A percentile compares a stretch with the other conserved stretches of the same genome.
Evolutionary conservation across 2,329 filamentous ascomycete species (phyloP).

Genomic region (Hansfordia pulvinata): DNA sequence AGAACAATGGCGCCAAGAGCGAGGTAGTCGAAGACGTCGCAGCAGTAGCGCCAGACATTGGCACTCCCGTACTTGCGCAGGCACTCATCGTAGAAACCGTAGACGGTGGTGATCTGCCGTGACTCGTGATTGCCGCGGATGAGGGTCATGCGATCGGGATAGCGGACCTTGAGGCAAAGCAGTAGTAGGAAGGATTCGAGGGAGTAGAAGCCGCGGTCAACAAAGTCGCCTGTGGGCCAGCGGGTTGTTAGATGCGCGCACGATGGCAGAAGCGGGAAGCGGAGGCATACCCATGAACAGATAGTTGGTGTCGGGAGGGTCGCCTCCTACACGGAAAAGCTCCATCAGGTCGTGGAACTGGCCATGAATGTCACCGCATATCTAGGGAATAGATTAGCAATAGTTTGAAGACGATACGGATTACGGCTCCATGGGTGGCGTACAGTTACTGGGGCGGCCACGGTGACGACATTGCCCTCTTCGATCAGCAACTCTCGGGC

Average conservation of each 20-base stretch:
- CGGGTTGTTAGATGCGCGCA: slow-evolving; percentile 7
- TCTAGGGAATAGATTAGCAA: slow-evolving; percentile 29
- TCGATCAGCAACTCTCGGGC: slow-evolving; percentile 92
- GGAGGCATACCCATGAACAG: slow-evolving; percentile 70
- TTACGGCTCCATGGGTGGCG: too few species aligned
- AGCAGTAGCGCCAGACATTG: slow-evolving; percentile 95
- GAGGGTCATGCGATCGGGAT: slow-evolving; percentile 91
- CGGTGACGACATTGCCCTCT: slow-evolving; percentile 92
- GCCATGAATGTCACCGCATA: slow-evolving; percentile 94
- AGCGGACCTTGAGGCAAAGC: slow-evolving; percentile 90
- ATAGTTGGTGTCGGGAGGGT: slow-evolving; percentile 92
- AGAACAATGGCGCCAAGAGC: slow-evolving; percentile 80
- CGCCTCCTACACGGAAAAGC: slow-evolving; percentile 82
- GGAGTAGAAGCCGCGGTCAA: slow-evolving; percentile 95
- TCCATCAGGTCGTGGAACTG: slow-evolving; percentile 98
- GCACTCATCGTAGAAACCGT: slow-evolving; percentile 97
- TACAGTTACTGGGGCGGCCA: slow-evolving; percentile 89
- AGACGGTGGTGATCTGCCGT: slow-evolving; percentile 91
- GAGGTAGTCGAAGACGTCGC: slow-evolving; percentile 95
- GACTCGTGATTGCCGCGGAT: slow-evolving; percentile 95
- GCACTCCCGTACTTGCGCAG: slow-evolving; percentile 90
- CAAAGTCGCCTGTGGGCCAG: slow-evolving; percentile 82
- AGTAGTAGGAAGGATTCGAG: slow-evolving; percentile 94
- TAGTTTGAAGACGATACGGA: too few species aligned
- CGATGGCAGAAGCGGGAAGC: neutral